Base-by-base conservation (phyloP, 169 alveolate species). In the Plasmodium chabaudi region DNA sequence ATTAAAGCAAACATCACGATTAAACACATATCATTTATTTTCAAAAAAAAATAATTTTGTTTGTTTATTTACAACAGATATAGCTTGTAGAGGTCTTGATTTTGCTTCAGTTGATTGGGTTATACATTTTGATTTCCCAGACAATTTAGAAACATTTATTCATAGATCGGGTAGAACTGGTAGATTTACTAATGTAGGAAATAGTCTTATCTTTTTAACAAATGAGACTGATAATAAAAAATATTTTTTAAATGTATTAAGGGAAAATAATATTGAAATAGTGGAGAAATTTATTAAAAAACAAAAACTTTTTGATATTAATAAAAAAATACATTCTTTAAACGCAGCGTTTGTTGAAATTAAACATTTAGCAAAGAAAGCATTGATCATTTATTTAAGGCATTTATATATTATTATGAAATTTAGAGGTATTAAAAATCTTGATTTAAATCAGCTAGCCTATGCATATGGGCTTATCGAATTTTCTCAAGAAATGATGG, bases 141-240 rank as follows among this genome's bases (percentile, higher is more conserved):
- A 97, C 70, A 95, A 97, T 67, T 94, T 98, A 25, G 98, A 98
- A 91, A 98, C 98, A 67, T 98, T 97, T 88, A 96, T 98, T 53
- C 99, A 98, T 91, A 93, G 99, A 87, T 99, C 98, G 4, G 99
- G 99, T 23, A 95, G 99, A 91, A 98, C 99, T 1, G 99, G 99
- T 19, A 96, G 99, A 56, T 96, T 96, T 89, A 96, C 98, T 77
- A 92, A 91, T 21, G 67, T 73, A 4, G 99, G 99, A 0, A 89
- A 87, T 51, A 92, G 96, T 7, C 79, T 95, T 51, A 60, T 94
- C 23, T 88, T 95, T 25, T 61, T 93, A 39, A 47, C 92, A 51
- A 92, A 77, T 25, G 73, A 87, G 42, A 77, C 42, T 77, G 88
- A 77, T 57, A 64, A 77, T 69, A 77, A 77, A 4, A 77, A 77